Conservation (phyloP, 208 protist species). For the Entamoeba invadens region DNA sequence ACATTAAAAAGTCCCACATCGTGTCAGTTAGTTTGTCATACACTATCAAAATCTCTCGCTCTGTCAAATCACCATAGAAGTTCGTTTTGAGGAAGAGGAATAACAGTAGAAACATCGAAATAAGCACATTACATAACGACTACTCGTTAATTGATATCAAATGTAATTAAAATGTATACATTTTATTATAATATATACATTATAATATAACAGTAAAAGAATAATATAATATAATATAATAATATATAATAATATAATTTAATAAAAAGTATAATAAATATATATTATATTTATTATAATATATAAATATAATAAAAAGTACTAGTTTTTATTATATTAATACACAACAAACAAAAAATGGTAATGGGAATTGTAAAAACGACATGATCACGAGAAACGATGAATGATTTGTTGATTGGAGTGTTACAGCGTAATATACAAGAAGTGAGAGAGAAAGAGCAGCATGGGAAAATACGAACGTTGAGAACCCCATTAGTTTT, state of each 20-base stretch:
- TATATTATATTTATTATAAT: not conserved
- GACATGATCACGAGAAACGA: not conserved
- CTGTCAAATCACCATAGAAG: too few relatives aligned
- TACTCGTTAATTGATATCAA: too few relatives aligned
- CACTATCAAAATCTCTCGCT: too few relatives aligned
- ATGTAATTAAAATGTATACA: not conserved
- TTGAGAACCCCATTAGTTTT: too few relatives aligned
- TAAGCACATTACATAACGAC: too few relatives aligned
- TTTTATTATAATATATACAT: not conserved
- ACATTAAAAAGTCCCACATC: too few relatives aligned
- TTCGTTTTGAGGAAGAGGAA: too few relatives aligned
- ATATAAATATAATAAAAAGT: not conserved
- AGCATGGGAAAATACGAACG: too few relatives aligned
- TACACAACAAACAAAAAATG: not conserved
- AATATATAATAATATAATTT: not conserved
- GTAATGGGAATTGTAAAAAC: not conserved
- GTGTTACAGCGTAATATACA: too few relatives aligned
- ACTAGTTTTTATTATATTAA: not conserved
- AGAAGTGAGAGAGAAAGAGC: too few relatives aligned
- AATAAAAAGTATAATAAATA: not conserved
- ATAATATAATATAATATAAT: not conserved
- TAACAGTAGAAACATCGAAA: too few relatives aligned
- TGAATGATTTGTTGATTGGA: not conserved
- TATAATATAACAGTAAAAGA: not conserved
- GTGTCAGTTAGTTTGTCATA: too few relatives aligned